Evolutionary conservation across 768 basidiomycete species (phyloP).

Genomic region (Hypholoma sublateritium): DNA sequence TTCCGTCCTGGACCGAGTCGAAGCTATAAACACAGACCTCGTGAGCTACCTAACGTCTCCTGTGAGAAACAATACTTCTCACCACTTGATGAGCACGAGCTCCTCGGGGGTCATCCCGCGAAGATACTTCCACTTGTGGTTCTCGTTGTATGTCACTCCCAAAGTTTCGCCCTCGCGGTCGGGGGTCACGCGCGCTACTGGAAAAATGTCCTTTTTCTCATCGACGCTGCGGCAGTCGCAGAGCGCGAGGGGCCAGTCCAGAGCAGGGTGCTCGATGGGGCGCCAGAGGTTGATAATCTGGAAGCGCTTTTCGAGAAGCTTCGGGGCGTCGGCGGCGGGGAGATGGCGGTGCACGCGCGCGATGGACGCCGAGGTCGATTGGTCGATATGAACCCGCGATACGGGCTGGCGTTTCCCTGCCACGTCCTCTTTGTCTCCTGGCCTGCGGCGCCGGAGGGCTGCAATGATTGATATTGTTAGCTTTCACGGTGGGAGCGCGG

Average conservation of each 20-base stretch:
- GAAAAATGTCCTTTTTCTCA: slow-evolving; percentile 38
- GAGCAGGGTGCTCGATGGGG: slow-evolving; percentile 45
- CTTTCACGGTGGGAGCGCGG: neutral
- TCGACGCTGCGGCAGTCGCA: slow-evolving; percentile 53
- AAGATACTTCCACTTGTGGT: slow-evolving; percentile 54
- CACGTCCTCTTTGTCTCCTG: slow-evolving; percentile 29
- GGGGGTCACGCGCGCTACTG: slow-evolving; percentile 45
- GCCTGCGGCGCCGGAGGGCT: slow-evolving; percentile 47
- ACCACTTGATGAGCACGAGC: slow-evolving; percentile 47
- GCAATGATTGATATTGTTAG: neutral
- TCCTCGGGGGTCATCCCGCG: slow-evolving; percentile 47
- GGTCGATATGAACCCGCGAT: slow-evolving; percentile 48
- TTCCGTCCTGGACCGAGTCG: slow-evolving; percentile 38
- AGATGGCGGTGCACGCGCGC: slow-evolving; percentile 53
- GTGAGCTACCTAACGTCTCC: neutral
- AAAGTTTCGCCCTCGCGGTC: slow-evolving; percentile 53
- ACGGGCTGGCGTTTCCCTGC: slow-evolving; percentile 46
- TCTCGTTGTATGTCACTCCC: slow-evolving; percentile 42
- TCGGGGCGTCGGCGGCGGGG: slow-evolving; percentile 42
- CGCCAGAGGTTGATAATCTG: slow-evolving; percentile 66
- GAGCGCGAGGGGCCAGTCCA: slow-evolving; percentile 51
- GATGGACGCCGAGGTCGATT: slow-evolving; percentile 42
- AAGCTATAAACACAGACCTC: slow-evolving; percentile 14
- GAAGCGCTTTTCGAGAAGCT: slow-evolving; percentile 46
- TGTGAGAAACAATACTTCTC: neutral